Base-by-base conservation (phyloP, 306 rosid species). In the Malus domestica region DNA sequence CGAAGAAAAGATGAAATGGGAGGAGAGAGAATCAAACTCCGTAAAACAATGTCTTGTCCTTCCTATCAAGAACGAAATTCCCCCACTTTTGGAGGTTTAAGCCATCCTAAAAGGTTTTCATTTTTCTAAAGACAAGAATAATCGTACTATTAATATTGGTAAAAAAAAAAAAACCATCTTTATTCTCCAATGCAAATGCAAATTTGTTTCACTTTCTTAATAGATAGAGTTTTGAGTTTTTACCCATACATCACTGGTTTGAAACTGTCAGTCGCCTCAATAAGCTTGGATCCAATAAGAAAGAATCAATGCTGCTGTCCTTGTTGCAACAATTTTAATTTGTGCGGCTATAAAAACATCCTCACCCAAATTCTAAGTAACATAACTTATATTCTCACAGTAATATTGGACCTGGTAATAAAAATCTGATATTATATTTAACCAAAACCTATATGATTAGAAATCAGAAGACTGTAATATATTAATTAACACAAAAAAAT, bases 271-370 rank as follows among this genome's bases (percentile, higher is more conserved):
- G 33, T 11, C 2, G 1, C n/a, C 70, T 51, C 71, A 60, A n/a
- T 22, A 5, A 25, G 63, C 57, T 9, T 73, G 58, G 23, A 73
- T 8, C 57, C 44, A 73, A 40, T 25, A 10, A 54, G 15, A 27
- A 14, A 82, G 85, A 74, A 85, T 78, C 77, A 10, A 85, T 85
- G 74, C 81, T 68, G 27, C 0, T 25, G 45, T 67, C 59, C 59
- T 40, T 69, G 20, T 22, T 55, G 16, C 14, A 25, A 61, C 71
- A 55, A 32, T 35, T 76, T 80, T 3, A 35, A 35, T 35, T 35
- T 35, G 67, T 81, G 67, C 49, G 83, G 75, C 75, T 49, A 72
- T 66, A 55, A 25, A 70, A 77, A 72, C 23, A 25, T 49, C 49
- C 20, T 15, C 13, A 61, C 78, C 10, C 10, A 5, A 25, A 15